Conservation (phyloP, 768 basidiomycete species). For the Solioccasus polychromus region DNA sequence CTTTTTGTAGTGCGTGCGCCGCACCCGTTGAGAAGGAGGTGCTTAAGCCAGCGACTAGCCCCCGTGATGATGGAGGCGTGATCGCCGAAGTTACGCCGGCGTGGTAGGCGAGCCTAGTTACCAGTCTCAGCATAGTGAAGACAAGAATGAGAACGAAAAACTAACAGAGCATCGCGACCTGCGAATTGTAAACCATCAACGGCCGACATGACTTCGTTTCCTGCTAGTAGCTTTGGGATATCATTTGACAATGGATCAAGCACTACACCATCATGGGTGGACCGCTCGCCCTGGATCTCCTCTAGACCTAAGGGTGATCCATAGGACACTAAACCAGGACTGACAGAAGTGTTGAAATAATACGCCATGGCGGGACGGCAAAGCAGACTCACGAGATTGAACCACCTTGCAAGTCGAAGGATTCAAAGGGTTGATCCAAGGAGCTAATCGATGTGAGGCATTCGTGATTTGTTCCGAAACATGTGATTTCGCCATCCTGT, state of each 20-base stretch:
- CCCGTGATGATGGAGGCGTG: conserved; percentile 49
- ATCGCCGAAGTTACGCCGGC: conserved; percentile 63
- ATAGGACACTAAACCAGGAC: conserved; percentile 44
- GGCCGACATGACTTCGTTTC: conserved; percentile 49
- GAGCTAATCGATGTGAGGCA: conserved; percentile 20
- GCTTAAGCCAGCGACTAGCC: conserved; percentile 56
- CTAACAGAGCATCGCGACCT: conserved; percentile 55
- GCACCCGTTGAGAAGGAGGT: conserved; percentile 57
- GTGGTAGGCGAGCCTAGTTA: conserved; percentile 61
- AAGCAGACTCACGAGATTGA: conserved; percentile 44
- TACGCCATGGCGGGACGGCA: background rate
- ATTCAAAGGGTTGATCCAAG: conserved; percentile 28
- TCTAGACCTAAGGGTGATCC: conserved; percentile 47
- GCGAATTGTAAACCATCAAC: conserved; percentile 72
- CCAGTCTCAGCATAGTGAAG: conserved; percentile 3
- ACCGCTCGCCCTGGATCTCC: conserved; percentile 52
- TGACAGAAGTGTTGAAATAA: conserved; percentile 20
- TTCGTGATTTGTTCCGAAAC: conserved; percentile 39
- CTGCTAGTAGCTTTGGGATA: conserved; percentile 36
- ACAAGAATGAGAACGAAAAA: conserved; percentile 3
- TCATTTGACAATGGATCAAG: conserved; percentile 36
- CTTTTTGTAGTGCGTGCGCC: conserved; percentile 50
- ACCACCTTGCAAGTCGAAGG: conserved; percentile 65
- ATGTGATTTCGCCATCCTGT: conserved; percentile 50
- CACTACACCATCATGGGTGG: conserved; percentile 59